Percentiles rank a stretch among this genome's conserved stretches.
phyloP scores from a whole-genome alignment of 352 stramenopile genomes.

The Halophytophthora polymorphica region DNA sequence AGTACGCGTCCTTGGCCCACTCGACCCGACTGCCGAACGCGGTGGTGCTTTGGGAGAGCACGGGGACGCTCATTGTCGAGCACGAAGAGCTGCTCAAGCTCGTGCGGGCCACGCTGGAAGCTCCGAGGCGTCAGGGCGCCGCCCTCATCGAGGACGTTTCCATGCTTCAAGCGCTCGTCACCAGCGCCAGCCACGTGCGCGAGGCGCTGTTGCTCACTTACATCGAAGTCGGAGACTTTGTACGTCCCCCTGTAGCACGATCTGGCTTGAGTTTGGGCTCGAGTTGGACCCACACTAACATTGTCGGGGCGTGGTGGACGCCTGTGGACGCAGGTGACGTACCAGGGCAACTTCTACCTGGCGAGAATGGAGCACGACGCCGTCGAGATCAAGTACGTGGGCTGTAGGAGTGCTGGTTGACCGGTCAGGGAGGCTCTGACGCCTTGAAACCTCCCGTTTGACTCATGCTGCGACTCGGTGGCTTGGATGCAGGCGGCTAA shows the following conservation, averaged over 20 bases:
- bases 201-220: slow-evolving; percentile 63
- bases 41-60: slow-evolving; percentile 60
- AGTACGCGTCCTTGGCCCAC: slow-evolving; percentile 64
- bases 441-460: neutral
- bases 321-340: slow-evolving; percentile 22
- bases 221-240: slow-evolving; percentile 75
- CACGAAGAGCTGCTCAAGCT: slow-evolving; percentile 55
- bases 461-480: neutral
- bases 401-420: neutral
- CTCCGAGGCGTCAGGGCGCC: slow-evolving; percentile 2
- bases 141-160: slow-evolving; percentile 30
- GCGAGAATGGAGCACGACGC: slow-evolving; percentile 62
- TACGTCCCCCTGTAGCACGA: slow-evolving; percentile 10
- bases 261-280: neutral
- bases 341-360: slow-evolving; percentile 64
- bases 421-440: neutral
- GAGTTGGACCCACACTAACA: no score
- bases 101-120: slow-evolving; percentile 15
- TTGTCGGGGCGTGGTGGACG: neutral
- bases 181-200: slow-evolving; percentile 32
- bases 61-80: slow-evolving; percentile 45
- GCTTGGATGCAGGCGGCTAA: slow-evolving; percentile 5
- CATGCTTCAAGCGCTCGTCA: slow-evolving; percentile 49
- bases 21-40: slow-evolving; percentile 54
- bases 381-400: slow-evolving; percentile 31